Conservation (phyloP, 2,329 filamentous ascomycete genomes). For the Aspergillus oerlinghausenensis region DNA sequence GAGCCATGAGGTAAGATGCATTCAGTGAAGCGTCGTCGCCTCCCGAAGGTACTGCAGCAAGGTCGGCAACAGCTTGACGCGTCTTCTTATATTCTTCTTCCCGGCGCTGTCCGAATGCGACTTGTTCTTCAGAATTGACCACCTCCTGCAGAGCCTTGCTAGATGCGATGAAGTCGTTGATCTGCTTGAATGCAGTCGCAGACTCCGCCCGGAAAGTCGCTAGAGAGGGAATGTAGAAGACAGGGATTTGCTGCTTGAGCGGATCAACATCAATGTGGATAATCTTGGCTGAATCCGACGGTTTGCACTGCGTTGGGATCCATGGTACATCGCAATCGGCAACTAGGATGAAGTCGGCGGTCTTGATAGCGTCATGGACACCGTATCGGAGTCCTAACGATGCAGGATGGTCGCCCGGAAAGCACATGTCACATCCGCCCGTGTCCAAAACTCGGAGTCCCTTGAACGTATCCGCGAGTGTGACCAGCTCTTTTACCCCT, state of each 20-base stretch:
- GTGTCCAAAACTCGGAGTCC: slow-evolving; percentile 50
- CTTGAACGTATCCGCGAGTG: slow-evolving; percentile 44
- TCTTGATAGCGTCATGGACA: slow-evolving; percentile 65
- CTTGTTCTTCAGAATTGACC: slow-evolving; percentile 38
- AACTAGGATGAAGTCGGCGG: slow-evolving; percentile 79
- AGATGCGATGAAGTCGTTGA: slow-evolving; percentile 57
- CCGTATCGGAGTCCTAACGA: slow-evolving; percentile 71
- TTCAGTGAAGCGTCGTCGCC: slow-evolving; percentile 60
- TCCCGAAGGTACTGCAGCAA: slow-evolving; percentile 49
- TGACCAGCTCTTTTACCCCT: slow-evolving; percentile 43
- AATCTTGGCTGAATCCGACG: slow-evolving; percentile 53
- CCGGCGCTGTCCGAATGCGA: slow-evolving; percentile 51
- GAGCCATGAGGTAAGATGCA: slow-evolving; percentile 53
- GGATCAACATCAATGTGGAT: slow-evolving; percentile 65
- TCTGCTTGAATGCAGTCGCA: slow-evolving; percentile 61
- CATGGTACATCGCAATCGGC: slow-evolving; percentile 89
- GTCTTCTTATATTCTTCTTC: slow-evolving; percentile 55
- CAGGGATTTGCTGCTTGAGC: slow-evolving; percentile 67
- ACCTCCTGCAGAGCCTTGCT: slow-evolving; percentile 42
- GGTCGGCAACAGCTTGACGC: slow-evolving; percentile 55
- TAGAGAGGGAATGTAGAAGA: slow-evolving; percentile 65
- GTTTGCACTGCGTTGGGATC: slow-evolving; percentile 73
- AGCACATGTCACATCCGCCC: slow-evolving; percentile 51
- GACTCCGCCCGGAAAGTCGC: slow-evolving; percentile 65
- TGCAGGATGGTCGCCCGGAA: slow-evolving; percentile 45